Evolutionary conservation across 2,329 filamentous ascomycete genomes (phyloP).

Genomic region (Hypoxylon sp.): DNA sequence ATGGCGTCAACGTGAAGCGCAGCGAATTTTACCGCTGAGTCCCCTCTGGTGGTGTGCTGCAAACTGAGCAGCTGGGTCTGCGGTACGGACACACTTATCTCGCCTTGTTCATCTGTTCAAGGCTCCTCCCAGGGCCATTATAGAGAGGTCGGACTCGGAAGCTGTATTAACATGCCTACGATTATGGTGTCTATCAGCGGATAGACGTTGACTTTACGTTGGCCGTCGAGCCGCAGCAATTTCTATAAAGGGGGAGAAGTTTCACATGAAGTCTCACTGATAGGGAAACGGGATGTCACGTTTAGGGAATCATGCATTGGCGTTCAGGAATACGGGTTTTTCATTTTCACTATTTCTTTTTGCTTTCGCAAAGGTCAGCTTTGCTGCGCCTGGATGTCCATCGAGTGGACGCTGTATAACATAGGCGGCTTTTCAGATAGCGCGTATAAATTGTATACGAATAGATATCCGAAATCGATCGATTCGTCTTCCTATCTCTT

Average conservation of each 20-base stretch:
- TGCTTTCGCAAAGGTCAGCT: neutral
- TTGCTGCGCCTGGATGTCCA: constrained; percentile 1
- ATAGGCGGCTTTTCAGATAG: constrained; percentile 7
- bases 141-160: neutral
- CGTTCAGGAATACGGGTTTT: constrained; percentile 28
- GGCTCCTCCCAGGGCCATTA: neutral
- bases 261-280: neutral
- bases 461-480: constrained; percentile 18
- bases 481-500: constrained; percentile 19
- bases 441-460: constrained; percentile 14
- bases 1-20: constrained; percentile 96
- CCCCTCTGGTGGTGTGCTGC: neutral
- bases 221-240: neutral
- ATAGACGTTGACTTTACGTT: neutral
- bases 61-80: neutral
- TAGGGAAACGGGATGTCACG: constrained; percentile 14
- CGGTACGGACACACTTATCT: constrained; percentile 1
- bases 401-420: constrained; percentile 24
- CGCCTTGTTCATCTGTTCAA: neutral
- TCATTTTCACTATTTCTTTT: neutral
- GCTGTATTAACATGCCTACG: constrained; percentile 1
- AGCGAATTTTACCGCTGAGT: constrained; percentile 86
- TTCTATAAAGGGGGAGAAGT: neutral
- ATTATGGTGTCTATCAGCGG: neutral
- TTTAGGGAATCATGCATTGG: constrained; percentile 34